These are phyloP conservation scores for Epipyxis sp. DNA, from an alignment of 108 stramenopile genomes.

Conservation along the genomic window DNA sequence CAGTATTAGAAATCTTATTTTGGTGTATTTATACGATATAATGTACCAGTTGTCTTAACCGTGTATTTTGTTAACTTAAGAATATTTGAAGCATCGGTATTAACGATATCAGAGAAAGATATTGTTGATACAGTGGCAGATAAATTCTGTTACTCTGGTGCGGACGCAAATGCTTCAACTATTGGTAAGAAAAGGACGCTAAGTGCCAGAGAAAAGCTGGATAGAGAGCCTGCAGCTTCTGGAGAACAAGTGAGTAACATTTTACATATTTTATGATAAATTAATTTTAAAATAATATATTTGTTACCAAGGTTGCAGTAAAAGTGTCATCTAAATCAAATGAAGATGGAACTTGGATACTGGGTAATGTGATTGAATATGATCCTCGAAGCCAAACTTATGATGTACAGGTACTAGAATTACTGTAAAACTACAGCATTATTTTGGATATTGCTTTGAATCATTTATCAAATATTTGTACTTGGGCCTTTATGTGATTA, in stretches of 20 bases:
- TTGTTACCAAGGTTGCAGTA: no score
- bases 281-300: no score
- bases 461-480: no score
- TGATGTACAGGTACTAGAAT: no score
- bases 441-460: no score
- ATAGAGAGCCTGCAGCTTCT: not conserved
- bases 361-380: conserved; percentile 25
- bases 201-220: not conserved
- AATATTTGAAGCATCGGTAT: not conserved
- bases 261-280: no score
- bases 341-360: conserved; percentile 27
- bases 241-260: conserved; percentile 33
- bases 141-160: not conserved
- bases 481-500: no score
- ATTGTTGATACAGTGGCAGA: conserved; percentile 1
- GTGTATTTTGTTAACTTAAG: not conserved
- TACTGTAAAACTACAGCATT: no score
- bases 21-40: no score
- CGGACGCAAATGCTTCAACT: not conserved
- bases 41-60: no score
- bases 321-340: not conserved
- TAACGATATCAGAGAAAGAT: conserved; percentile 1
- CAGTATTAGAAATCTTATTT: no score
- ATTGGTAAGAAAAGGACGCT: not conserved
- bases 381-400: conserved; percentile 2